Percentiles rank a stretch among this genome's conserved stretches.
These are phyloP conservation scores for Metschnikowia cerradonensis DNA, from an alignment of 805 yeast genomes.

Conservation along the genomic window DNA sequence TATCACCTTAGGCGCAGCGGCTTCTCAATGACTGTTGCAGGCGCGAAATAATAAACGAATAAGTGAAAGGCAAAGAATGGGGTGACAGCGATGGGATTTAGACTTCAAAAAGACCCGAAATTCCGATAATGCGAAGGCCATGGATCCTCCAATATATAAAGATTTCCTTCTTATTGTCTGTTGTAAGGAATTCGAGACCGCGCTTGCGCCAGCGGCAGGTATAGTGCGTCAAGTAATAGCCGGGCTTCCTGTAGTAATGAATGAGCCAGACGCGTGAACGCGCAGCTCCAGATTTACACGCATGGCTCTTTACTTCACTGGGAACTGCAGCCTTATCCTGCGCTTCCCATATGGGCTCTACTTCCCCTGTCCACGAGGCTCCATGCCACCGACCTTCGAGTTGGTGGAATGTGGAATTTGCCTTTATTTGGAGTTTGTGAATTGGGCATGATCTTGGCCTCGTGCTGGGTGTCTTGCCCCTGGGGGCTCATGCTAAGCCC, in stretches of 20 bases:
- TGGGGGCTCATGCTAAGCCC: background rate
- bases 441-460: too few species aligned
- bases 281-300: slow-evolving; percentile 4
- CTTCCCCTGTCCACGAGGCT: background rate
- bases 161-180: background rate
- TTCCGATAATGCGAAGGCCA: background rate
- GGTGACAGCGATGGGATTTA: background rate
- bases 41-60: background rate
- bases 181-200: background rate
- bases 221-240: background rate
- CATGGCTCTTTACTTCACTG: background rate
- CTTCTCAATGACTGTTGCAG: background rate
- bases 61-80: background rate
- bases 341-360: background rate
- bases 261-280: slow-evolving; percentile 3
- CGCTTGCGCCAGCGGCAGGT: background rate
- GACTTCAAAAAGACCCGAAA: background rate
- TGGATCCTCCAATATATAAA: background rate
- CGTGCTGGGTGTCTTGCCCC: background rate
- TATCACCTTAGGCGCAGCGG: slow-evolving; percentile 4
- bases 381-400: too few species aligned
- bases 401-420: too few species aligned
- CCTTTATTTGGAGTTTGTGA: too few species aligned
- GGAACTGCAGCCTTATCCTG: background rate
- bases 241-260: background rate